These are phyloP conservation scores for Ascochyta lentis DNA, from an alignment of 2,329 filamentous ascomycete genomes.

Conservation along the genomic window DNA sequence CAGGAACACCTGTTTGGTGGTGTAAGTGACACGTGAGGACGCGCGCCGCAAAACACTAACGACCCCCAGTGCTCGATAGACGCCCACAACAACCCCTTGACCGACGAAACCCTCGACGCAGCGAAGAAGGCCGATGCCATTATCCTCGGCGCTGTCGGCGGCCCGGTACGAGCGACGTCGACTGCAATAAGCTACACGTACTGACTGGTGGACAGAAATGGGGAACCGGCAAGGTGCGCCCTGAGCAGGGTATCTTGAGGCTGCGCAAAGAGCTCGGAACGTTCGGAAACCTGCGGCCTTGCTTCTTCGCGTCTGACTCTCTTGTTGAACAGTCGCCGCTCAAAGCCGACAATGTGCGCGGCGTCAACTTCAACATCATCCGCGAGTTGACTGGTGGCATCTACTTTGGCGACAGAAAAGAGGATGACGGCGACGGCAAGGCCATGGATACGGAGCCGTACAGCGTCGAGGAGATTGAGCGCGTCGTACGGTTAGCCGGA, in stretches of 20 bases:
- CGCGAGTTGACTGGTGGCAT: slow-evolving; percentile 92
- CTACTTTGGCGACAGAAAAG: slow-evolving; percentile 91
- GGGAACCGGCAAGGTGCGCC: slow-evolving; percentile 86
- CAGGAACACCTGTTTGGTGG: slow-evolving; percentile 90
- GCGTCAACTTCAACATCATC: slow-evolving; percentile 90
- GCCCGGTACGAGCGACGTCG: slow-evolving; percentile 65
- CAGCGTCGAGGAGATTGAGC: slow-evolving; percentile 83
- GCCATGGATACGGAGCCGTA: slow-evolving; percentile 90
- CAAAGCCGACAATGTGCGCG: slow-evolving; percentile 82
- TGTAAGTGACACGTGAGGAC: slow-evolving; percentile 63
- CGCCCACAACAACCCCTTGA: slow-evolving; percentile 77
- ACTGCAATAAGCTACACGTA: background rate
- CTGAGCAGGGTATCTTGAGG: slow-evolving; percentile 88
- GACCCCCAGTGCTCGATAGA: slow-evolving; percentile 80
- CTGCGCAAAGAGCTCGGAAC: slow-evolving; percentile 93
- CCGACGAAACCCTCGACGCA: slow-evolving; percentile 79
- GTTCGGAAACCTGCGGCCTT: slow-evolving; percentile 94
- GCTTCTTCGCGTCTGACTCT: slow-evolving; percentile 87
- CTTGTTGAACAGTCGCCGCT: slow-evolving; percentile 86
- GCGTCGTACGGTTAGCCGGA: slow-evolving; percentile 81
- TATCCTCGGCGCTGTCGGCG: slow-evolving; percentile 90
- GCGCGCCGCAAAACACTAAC: slow-evolving; percentile 8
- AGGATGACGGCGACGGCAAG: slow-evolving; percentile 75
- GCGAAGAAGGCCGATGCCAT: slow-evolving; percentile 88
- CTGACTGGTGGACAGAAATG: slow-evolving; percentile 68